A percentile compares a stretch with the other conserved stretches of the same genome.
Evolutionary conservation across 2,329 filamentous ascomycete species (phyloP).

Genomic region (Trichoderma sp.): DNA sequence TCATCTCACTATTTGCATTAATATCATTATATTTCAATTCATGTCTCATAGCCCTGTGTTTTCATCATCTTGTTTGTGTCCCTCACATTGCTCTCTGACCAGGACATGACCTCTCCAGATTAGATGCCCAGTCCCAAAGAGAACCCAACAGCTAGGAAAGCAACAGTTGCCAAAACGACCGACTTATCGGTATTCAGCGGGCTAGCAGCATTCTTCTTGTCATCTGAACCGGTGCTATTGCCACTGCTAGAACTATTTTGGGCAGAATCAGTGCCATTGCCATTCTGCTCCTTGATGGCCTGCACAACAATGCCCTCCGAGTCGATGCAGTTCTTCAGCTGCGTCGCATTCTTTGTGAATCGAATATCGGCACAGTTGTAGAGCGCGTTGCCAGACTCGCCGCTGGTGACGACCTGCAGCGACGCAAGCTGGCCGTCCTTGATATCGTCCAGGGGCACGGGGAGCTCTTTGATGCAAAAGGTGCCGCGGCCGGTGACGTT

Average conservation of each 20-base stretch:
- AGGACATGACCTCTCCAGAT: slow-evolving; percentile 12
- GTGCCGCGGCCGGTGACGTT: slow-evolving; percentile 62
- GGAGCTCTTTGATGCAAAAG: slow-evolving; percentile 65
- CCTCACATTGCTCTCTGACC: background rate
- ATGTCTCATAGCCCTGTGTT: background rate
- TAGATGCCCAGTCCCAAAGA: slow-evolving; percentile 42
- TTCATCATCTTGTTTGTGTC: background rate
- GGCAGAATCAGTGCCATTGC: slow-evolving; percentile 5
- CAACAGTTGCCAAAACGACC: slow-evolving; percentile 39
- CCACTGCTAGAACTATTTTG: background rate
- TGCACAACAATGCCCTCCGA: slow-evolving; percentile 47
- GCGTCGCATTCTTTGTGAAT: slow-evolving; percentile 56
- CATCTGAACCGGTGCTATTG: slow-evolving; percentile 26
- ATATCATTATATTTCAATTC: slow-evolving; percentile 24
- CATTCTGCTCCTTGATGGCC: slow-evolving; percentile 37
- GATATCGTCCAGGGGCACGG: slow-evolving; percentile 53
- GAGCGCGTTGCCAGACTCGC: slow-evolving; percentile 59
- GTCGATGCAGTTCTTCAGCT: slow-evolving; percentile 41
- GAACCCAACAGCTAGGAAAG: slow-evolving; percentile 44
- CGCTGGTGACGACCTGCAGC: slow-evolving; percentile 69
- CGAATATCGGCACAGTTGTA: slow-evolving; percentile 78
- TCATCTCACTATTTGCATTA: slow-evolving; percentile 10
- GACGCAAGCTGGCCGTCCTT: slow-evolving; percentile 65
- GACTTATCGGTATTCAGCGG: slow-evolving; percentile 31
- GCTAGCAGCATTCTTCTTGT: slow-evolving; percentile 31